Percentiles rank a stretch among this genome's conserved stretches.
phyloP scores from a whole-genome alignment of 805 yeast genomes.

The Metschnikowia lachancei region DNA sequence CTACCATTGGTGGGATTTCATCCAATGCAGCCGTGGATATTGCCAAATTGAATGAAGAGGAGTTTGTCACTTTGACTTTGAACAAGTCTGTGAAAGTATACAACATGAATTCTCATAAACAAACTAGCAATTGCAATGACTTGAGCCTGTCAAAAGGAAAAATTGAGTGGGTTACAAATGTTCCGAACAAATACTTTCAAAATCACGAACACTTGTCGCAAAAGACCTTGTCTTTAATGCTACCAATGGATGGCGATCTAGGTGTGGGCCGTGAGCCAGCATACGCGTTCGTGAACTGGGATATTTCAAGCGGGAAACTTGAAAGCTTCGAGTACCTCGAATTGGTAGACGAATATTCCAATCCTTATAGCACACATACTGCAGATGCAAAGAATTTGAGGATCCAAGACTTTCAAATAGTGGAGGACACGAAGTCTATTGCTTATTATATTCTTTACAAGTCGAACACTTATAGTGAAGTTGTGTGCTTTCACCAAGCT shows the following conservation, averaged over 20 bases:
- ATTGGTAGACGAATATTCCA: conserved; percentile 2
- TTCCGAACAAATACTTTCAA: conserved; percentile 33
- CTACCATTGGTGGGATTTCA: conserved; percentile 36
- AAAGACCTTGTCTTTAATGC: conserved; percentile 10
- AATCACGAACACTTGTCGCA: not conserved
- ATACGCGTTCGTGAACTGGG: conserved; percentile 26
- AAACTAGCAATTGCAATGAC: conserved; percentile 8
- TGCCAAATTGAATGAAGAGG: conserved; percentile 33
- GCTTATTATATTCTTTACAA: conserved; percentile 53
- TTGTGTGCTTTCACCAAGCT: conserved; percentile 9
- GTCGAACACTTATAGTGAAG: conserved; percentile 45
- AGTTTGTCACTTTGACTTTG: conserved; percentile 52
- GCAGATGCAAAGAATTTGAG: conserved; percentile 9
- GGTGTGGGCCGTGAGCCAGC: conserved; percentile 12
- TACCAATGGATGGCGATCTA: conserved; percentile 8
- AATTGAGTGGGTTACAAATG: conserved; percentile 27
- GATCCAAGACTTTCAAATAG: conserved; percentile 17
- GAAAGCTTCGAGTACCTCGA: not conserved
- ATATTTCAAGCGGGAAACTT: conserved; percentile 13
- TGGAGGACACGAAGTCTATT: not conserved
- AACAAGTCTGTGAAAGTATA: conserved; percentile 57
- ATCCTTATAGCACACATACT: not conserved
- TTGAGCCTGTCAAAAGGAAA: conserved; percentile 23
- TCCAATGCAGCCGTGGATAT: conserved; percentile 45
- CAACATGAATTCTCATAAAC: conserved; percentile 45